These are phyloP conservation scores for Linum tenue DNA, from an alignment of 345 rosid species.

Conservation along the genomic window DNA sequence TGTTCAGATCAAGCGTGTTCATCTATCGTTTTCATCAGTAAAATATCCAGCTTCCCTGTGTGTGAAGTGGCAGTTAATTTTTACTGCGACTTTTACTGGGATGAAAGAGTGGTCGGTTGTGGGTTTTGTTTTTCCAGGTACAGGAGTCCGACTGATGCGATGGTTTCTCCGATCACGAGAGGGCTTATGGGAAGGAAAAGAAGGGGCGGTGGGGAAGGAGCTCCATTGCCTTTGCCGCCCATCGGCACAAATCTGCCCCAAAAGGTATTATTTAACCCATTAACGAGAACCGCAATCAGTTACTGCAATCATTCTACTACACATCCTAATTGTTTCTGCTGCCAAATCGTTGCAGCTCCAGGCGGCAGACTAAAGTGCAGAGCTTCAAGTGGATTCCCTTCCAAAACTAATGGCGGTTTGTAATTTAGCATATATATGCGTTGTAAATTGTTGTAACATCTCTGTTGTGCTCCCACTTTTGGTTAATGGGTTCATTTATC, in stretches of 20 bases:
- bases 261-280: not conserved
- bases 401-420: too few species aligned
- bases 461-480: too few species aligned
- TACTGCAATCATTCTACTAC: too few species aligned
- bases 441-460: too few species aligned
- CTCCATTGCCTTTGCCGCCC: not conserved
- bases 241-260: not conserved
- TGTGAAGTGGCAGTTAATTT: not conserved
- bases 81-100: not conserved
- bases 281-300: too few species aligned
- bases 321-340: too few species aligned
- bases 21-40: not conserved
- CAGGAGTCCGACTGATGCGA: conserved; percentile 77
- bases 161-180: conserved; percentile 74
- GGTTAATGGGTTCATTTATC: too few species aligned
- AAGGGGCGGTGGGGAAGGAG: conserved; percentile 27
- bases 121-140: conserved; percentile 31
- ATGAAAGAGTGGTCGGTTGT: not conserved
- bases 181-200: conserved; percentile 73
- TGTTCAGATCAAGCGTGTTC: not conserved
- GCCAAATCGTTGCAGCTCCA: too few species aligned
- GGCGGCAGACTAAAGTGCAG: too few species aligned
- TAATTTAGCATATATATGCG: too few species aligned
- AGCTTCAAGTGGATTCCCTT: too few species aligned
- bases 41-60: not conserved